These are phyloP conservation scores for Penicillium sp. DNA, from an alignment of 2,329 filamentous ascomycete species.

Conservation along the genomic window DNA sequence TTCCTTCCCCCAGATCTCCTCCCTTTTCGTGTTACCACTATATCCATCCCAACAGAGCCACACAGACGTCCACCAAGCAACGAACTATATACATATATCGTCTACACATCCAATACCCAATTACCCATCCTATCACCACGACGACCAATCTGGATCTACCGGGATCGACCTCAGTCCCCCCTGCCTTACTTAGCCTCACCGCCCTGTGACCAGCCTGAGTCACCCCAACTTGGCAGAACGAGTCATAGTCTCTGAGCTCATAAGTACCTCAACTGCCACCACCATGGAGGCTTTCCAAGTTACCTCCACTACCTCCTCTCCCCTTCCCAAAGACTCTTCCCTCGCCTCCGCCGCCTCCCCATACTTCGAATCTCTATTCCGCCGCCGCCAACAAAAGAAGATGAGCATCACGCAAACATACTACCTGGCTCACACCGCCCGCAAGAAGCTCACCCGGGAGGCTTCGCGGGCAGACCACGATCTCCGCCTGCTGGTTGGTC, in stretches of 20 bases:
- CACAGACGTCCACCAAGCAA: neutral
- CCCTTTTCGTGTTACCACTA: neutral
- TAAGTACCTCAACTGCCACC: slow-evolving; percentile 37
- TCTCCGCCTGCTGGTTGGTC: slow-evolving; percentile 91
- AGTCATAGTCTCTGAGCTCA: slow-evolving; percentile 39
- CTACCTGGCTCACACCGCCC: slow-evolving; percentile 95
- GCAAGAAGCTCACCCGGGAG: slow-evolving; percentile 93
- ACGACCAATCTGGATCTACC: slow-evolving; percentile 2
- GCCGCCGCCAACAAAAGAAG: slow-evolving; percentile 68
- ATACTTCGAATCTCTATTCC: slow-evolving; percentile 49
- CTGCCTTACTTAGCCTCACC: slow-evolving; percentile 33
- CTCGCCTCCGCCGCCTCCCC: slow-evolving; percentile 43
- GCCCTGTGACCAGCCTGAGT: slow-evolving; percentile 43
- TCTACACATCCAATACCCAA: neutral
- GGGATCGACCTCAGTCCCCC: slow-evolving; percentile 7
- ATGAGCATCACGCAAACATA: slow-evolving; percentile 99
- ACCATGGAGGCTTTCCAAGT: slow-evolving; percentile 36
- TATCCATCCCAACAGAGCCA: neutral
- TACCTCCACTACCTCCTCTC: slow-evolving; percentile 20
- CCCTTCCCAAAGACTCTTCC: slow-evolving; percentile 26
- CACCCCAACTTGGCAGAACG: slow-evolving; percentile 39
- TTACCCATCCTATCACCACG: neutral
- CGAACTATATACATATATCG: neutral
- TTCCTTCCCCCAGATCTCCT: neutral
- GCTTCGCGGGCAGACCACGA: slow-evolving; percentile 91